Evolutionary conservation across 2,329 filamentous ascomycete species (phyloP).

Genomic region (Alternaria arbusti): DNA sequence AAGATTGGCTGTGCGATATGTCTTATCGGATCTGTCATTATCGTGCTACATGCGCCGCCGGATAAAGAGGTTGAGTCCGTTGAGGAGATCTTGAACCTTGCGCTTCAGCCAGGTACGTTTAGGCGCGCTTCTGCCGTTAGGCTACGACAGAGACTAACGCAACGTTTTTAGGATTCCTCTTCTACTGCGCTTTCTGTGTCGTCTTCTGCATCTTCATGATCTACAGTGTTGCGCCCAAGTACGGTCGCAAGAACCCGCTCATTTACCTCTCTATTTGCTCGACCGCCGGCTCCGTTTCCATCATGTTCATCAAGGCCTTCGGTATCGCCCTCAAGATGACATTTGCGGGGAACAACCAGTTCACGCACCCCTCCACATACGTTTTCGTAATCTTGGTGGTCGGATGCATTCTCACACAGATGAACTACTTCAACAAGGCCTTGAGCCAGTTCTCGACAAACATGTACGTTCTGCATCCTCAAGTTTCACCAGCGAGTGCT

Average conservation of each 20-base stretch:
- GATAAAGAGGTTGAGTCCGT: conserved; percentile 91
- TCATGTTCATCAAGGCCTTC: conserved; percentile 99
- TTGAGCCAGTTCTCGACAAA: conserved; percentile 96
- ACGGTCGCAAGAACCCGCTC: conserved; percentile 94
- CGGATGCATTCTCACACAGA: conserved; percentile 96
- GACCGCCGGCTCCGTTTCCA: conserved; percentile 93
- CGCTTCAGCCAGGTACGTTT: conserved; percentile 80
- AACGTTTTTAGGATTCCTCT: conserved; percentile 73
- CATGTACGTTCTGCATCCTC: conserved; percentile 69
- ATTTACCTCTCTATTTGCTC: conserved; percentile 98
- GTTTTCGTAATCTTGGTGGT: conserved; percentile 93
- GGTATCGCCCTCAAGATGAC: conserved; percentile 97
- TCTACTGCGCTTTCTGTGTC: conserved; percentile 81
- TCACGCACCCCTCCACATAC: conserved; percentile 92
- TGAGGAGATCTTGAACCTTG: conserved; percentile 88
- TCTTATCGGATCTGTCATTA: conserved; percentile 93
- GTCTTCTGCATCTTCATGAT: conserved; percentile 94
- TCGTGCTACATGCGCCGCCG: conserved; percentile 94
- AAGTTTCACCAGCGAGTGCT: background rate
- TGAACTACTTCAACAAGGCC: conserved; percentile 99
- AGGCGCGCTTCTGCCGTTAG: conserved; percentile 22
- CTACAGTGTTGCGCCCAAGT: conserved; percentile 85
- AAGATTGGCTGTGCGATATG: conserved; percentile 96
- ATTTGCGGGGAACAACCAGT: conserved; percentile 91
- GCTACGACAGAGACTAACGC: conserved; percentile 17